Evolutionary conservation across 257 asterid genomes (phyloP), one percentile per base, ranked within the genome.

Genomic region (Craterostigma plantagineum): DNA sequence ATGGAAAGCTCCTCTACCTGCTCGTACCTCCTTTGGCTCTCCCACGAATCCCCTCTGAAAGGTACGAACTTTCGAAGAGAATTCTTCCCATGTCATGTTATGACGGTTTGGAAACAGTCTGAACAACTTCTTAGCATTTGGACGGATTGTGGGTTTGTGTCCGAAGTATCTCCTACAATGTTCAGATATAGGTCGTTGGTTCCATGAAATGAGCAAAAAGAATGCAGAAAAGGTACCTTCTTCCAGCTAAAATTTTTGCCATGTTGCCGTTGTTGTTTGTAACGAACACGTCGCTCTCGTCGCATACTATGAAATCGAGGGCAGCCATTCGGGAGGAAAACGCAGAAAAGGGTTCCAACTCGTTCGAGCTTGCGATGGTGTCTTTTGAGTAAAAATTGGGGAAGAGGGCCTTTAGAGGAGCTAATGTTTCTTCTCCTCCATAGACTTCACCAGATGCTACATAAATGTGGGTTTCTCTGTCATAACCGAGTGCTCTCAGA

Each of bases 381-480:
- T 83, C 91, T 74, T 90, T 90, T 11, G 99, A 74, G 52, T 83
- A 62, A 62, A 79, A 72, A 59, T 90, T 90, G 34, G 99, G 99
- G 54, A 90, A 90, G 52, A 83, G 87, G 37, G 77, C 82, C 64
- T 77, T 79, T 35, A 90, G 60, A 10, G 99, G 94, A 51, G 78
- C 92, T 63, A 90, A 61, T 8, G 95, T 79, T 54, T 60, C 73
- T 52, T 77, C 95, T 11, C 95, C 99, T 48, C 99, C 92, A 46
- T 90, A 90, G 42, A 90, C 77, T 63, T 90, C 95, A 50, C 99
- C 99, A 40, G 99, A 90, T 16, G 99, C 99, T 49, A 83, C 95
- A 16, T 83, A 90, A 33, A 90, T 72, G 66, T 83, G 87, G 36
- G 80, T 78, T 53, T 77, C 68, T 38, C 63, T 71, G 43, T 73